Evolutionary conservation across 2,329 filamentous ascomycete species (phyloP), one percentile per base, ranked within the genome.

Genomic region (Neocucurbitaria cava): DNA sequence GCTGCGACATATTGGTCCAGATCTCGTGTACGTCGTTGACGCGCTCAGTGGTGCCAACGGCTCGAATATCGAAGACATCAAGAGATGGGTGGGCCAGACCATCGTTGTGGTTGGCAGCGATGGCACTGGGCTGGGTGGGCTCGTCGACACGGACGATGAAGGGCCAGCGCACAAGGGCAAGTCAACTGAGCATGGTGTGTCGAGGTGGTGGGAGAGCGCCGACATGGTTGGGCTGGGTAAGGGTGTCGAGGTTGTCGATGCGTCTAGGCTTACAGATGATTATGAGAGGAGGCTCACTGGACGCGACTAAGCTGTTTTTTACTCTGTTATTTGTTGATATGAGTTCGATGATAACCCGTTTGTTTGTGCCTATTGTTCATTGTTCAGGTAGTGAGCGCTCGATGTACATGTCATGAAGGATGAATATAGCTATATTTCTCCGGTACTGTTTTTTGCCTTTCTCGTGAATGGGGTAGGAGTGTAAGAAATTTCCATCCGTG

Each of bases 221-320:
- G 89, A 92, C 40, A 86, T 91, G 54, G 92, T 96, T 21, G 93
- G 94, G 2, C 82, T 93, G 52, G 94, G 94, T 15, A 89, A 95
- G 70, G 91, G 92, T 3, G 88, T 97, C 24, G 87, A 96, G 35
- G 87, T 98, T 17, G 92, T 97, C 3, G 94, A 98, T 74, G 89
- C 88, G 28, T 82, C 88, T 61, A 83, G 91, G 45, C 85, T 96
- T 17, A 88, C 89, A 46, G 93, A 97, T 66, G 94, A 98, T 76
- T 98, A 92, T 89, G 83, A 84, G 58, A 87, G 90, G 70, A 84
- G 94, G 56, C 87, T 96, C 52, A 87, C 88, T 70, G 90, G 90
- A 4, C 64, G 73, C 39, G 78, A 80, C 54, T 80, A 66, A 58
- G 42, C 8, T 52, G 35, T 46, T 46, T 50, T n/a, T n/a, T n/a